Evolutionary conservation across 2,329 filamentous ascomycete species (phyloP), one percentile per base, ranked within the genome.

Genomic region (Fusarium nanum): DNA sequence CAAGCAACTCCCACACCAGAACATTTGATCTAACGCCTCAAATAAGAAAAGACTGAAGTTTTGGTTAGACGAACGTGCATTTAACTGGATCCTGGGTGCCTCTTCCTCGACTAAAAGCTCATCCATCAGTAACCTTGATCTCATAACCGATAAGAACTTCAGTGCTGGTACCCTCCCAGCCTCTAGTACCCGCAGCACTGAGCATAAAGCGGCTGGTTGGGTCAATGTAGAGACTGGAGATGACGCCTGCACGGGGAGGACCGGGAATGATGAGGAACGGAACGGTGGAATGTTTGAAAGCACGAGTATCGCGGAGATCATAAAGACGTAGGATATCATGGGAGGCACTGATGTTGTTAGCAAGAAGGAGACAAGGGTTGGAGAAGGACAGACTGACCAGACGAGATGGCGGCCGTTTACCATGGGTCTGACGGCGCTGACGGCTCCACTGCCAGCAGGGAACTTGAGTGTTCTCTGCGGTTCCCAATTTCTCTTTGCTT

Each of bases 211-310:
- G 87, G 77, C 93, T 95, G 0, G 93, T 92, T 7, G 92, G 92
- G 78, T 99, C 96, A 48, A 98, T 85, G 76, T 95, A 96, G 12
- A 98, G 82, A 64, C 92, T 90, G 1, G 92, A 93, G 44, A 98
- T 95, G 44, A 97, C 93, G 46, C 95, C 95, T 0, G 94, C 94
- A 18, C 93, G 79, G 0, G 89, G 89, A 0, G 89, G 96, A 0
- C 96, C 96, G 0, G 96, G 96, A 25, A 99, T 91, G 71, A 99
- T 98, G n/a, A 97, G 86, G 79, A 98, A 99, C 0, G 96, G 96
- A 0, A 97, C 93, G 0, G 91, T 90, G 0, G 93, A 92, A 77
- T 93, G 91, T 75, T 91, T 93, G 41, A 86, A 84, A 2, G 85
- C 81, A 25, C 87, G 85, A 32, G 88, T 86, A 54, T 92, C 88